Evolutionary conservation across 192 early-diverging fungal genomes (phyloP), one percentile per base, ranked within the genome.

Genomic region (Dissophora globulifera): DNA sequence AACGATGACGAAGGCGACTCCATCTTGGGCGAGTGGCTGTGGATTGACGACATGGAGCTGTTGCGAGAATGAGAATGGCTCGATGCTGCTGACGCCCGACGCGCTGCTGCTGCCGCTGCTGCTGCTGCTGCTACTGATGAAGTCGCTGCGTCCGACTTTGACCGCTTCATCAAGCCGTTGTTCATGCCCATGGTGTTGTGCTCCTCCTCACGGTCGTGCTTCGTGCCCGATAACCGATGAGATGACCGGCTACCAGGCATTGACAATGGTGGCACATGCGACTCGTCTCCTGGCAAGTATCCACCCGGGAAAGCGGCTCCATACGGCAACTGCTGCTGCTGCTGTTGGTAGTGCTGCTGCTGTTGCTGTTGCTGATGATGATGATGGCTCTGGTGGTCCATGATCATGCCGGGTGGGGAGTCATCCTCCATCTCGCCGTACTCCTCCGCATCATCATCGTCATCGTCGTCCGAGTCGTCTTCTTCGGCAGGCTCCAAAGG

Each of bases 41-140:
- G 52, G 22, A 64, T 62, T 15, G 69, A 74, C 1, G 69, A 74
- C 47, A 64, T 46, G n/a, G 69, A 74, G 41, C 69, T 74, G 53
- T 58, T 55, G 38, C 69, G 60, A 16, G 69, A 74, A 53, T 74
- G 60, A 16, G 69, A 74, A 53, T 74, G 69, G 10, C 23, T 51
- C 29, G 23, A 22, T 19, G 38, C 50, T 51, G 25, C 59, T 17
- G 59, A 62, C 13, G 33, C 35, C 10, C 59, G 32, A 42, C 59
- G 52, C 19, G 54, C 52, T 22, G 41, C 52, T 22, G 62, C 52
- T 30, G 47, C 46, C 23, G 55, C 25, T 23, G 65, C 42, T 27
- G 54, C 45, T 27, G 55, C 45, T 35, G 65, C 46, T 49, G 55
- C 47, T 1, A 50, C 42, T 35, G 54, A 16, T 25, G 55, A 22